Percentiles rank a stretch among this genome's conserved stretches.
Conservation (phyloP, 306 rosid genomes). For the Chamaecrista fasciculata region DNA sequence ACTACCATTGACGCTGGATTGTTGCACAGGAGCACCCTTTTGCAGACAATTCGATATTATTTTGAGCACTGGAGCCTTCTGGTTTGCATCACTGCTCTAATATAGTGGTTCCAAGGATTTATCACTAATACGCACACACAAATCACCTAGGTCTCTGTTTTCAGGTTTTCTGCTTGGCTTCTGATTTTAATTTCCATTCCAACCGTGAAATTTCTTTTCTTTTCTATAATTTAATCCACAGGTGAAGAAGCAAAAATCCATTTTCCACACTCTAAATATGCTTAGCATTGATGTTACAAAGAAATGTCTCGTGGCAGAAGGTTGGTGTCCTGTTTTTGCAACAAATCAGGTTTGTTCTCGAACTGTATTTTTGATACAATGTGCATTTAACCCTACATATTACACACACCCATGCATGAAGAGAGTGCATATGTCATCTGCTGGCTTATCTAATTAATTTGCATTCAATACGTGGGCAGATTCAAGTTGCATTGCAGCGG, state of each 20-base stretch:
- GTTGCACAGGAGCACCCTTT: slow-evolving; percentile 54
- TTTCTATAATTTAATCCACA: slow-evolving; percentile 31
- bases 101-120: slow-evolving; percentile 19
- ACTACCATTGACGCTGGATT: slow-evolving; percentile 71
- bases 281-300: slow-evolving; percentile 83
- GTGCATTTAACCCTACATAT: slow-evolving; percentile 1
- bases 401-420: background rate
- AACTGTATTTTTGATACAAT: slow-evolving; percentile 13
- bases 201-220: slow-evolving; percentile 23
- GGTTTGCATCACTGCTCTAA: slow-evolving; percentile 50
- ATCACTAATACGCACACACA: slow-evolving; percentile 14
- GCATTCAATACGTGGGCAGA: slow-evolving; percentile 41
- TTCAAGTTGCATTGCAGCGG: slow-evolving; percentile 51
- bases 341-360: slow-evolving; percentile 60
- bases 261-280: slow-evolving; percentile 81
- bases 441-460: slow-evolving; percentile 17
- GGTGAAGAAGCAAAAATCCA: slow-evolving; percentile 76
- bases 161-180: slow-evolving; percentile 24
- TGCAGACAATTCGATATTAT: slow-evolving; percentile 65
- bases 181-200: slow-evolving; percentile 26
- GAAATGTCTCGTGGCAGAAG: slow-evolving; percentile 89
- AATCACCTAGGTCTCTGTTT: slow-evolving; percentile 1
- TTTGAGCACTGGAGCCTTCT: slow-evolving; percentile 72
- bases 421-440: background rate
- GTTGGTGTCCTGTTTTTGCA: slow-evolving; percentile 87